Base-by-base conservation (phyloP, 768 basidiomycete species). In the Cyathus striatus region DNA sequence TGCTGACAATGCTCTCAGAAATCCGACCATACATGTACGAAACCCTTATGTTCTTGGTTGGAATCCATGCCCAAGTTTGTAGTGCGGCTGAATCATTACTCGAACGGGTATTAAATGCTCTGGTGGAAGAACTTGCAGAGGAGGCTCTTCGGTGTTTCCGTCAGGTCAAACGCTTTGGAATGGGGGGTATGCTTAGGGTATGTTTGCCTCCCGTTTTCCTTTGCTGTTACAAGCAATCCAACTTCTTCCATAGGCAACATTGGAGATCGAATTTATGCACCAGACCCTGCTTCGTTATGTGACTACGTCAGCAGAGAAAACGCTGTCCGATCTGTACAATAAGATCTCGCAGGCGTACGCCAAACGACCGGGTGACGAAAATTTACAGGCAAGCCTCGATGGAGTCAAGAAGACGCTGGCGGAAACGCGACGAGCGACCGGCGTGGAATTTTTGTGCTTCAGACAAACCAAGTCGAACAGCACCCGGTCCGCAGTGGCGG, bases 251-350 rank as follows among this genome's bases (percentile, higher is more conserved):
- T 59, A 97, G 93, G 96, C 96, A 12, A 98, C 96, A 4, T 82
- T 99, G 21, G 95, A 98, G 63, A 96, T 98, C 51, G 96, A 98
- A 66, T 98, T 98, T 69, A 83, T 98, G 73, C 95, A 99, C 62
- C 96, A 98, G 67, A 92, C 90, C 5, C 70, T 99, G 32, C 81
- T 84, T 23, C 83, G 88, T 51, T 94, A 95, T 59, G 87, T 97
- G 42, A 86, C 88, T 13, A 71, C 83, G 1, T 56, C 73, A 5
- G 90, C 95, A 12, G 86, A 87, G 25, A 81, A 83, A 56, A 90
- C 83, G 38, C 78, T 99, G 21, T 86, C 90, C 23, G 88, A 95
- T 45, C 73, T 98, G 41, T 99, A 98, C 68, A 89, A 85, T 59
- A 90, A 85, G 53, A 97, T 99, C 50, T 95, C 93, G 10, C 83